Evolutionary conservation across 306 rosid species (phyloP).

Genomic region (Sphenostylis stenocarpa): DNA sequence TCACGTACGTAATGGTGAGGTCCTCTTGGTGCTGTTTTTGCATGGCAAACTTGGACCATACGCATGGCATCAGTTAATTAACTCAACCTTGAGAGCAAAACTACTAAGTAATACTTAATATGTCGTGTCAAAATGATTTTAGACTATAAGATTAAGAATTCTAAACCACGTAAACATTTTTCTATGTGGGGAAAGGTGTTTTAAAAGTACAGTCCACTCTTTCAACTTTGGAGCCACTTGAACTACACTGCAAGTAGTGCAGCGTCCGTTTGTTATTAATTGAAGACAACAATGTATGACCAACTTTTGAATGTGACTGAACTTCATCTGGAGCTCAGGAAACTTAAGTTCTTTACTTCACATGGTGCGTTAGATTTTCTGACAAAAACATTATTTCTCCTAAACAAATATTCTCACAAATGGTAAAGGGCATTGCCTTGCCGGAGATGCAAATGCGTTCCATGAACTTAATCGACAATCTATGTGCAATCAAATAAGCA

Average conservation of each 20-base stretch:
- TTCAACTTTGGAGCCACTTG: no score
- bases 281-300: background rate
- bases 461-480: no score
- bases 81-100: background rate
- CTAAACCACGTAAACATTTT: background rate
- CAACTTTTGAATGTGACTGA: background rate
- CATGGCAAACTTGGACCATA: background rate
- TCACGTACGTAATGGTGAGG: background rate
- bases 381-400: background rate
- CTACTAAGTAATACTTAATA: background rate
- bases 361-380: background rate
- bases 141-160: no score
- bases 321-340: background rate
- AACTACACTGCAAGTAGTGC: background rate
- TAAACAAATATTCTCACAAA: no score
- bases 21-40: background rate
- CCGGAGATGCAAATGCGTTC: no score
- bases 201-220: no score
- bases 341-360: background rate
- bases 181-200: background rate
- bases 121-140: no score
- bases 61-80: background rate
- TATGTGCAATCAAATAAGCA: no score
- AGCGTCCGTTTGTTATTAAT: background rate
- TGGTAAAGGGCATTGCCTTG: no score